A percentile compares a stretch with the other conserved stretches of the same genome.
phyloP scores from a whole-genome alignment of 768 basidiomycete genomes.

The Mycena sanguinolenta region DNA sequence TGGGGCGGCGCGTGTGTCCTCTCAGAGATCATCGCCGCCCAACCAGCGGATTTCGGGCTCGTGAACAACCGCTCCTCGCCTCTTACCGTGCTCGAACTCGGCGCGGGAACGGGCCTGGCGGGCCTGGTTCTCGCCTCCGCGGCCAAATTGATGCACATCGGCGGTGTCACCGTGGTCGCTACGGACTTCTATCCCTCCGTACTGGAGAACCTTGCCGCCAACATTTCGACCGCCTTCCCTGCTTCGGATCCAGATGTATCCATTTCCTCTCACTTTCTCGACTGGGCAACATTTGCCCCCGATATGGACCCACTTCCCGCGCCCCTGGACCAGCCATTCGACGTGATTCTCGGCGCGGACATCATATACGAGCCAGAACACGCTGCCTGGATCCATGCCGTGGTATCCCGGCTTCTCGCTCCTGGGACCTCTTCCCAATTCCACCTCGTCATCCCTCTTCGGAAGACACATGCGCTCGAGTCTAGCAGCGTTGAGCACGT shows the following conservation, averaged over 20 bases:
- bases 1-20: conserved; percentile 91
- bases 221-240: conserved; percentile 70
- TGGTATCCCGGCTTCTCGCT: conserved; percentile 64
- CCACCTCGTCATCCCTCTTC: conserved; percentile 32
- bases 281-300: conserved; percentile 67
- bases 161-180: conserved; percentile 61
- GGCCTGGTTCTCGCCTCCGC: conserved; percentile 71
- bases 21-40: conserved; percentile 76
- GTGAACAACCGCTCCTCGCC: neutral
- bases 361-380: conserved; percentile 84
- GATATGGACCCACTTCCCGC: neutral
- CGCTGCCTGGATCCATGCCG: conserved; percentile 76
- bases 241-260: neutral
- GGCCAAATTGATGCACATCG: conserved; percentile 8
- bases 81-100: conserved; percentile 79
- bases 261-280: conserved; percentile 55
- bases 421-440: conserved; percentile 6
- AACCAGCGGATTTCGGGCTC: conserved; percentile 67
- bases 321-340: conserved; percentile 62
- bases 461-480: conserved; percentile 18
- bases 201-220: conserved; percentile 73
- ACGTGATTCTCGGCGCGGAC: conserved; percentile 85
- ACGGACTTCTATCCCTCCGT: conserved; percentile 87
- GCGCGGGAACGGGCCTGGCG: conserved; percentile 88
- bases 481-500: conserved; percentile 17